phyloP scores from a whole-genome alignment of 805 yeast species.

The Yamadazyma akitaensis region DNA sequence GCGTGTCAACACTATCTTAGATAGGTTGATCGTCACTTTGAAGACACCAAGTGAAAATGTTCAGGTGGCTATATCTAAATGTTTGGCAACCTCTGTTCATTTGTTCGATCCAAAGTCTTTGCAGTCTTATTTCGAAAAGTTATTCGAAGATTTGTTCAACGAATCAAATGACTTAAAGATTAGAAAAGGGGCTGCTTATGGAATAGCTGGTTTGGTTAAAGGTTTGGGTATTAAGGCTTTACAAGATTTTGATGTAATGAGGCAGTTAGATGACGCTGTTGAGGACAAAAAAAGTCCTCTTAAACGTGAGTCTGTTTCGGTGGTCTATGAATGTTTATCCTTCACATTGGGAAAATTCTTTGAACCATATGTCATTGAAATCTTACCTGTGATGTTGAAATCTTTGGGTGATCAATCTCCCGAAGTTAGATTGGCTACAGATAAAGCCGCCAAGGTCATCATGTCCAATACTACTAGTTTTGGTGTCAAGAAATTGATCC shows the following conservation, averaged over 20 bases:
- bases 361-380: constrained; percentile 92
- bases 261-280: constrained; percentile 74
- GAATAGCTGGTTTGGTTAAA: constrained; percentile 88
- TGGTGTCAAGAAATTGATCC: constrained; percentile 89
- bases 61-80: constrained; percentile 81
- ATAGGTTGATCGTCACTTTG: constrained; percentile 67
- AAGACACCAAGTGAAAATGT: constrained; percentile 88
- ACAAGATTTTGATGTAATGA: constrained; percentile 70
- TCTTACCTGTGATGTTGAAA: constrained; percentile 75
- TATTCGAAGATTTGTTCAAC: constrained; percentile 56
- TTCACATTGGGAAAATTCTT: constrained; percentile 69
- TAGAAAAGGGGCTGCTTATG: constrained; percentile 95
- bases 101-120: constrained; percentile 47
- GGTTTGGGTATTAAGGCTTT: constrained; percentile 84
- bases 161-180: constrained; percentile 40
- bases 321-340: constrained; percentile 82
- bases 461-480: constrained; percentile 90
- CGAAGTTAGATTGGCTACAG: constrained; percentile 88
- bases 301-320: constrained; percentile 83
- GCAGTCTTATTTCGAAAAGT: constrained; percentile 50
- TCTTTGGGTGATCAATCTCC: constrained; percentile 80
- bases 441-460: constrained; percentile 77
- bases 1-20: constrained; percentile 63
- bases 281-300: constrained; percentile 78
- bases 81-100: constrained; percentile 78